Evolutionary conservation across 768 basidiomycete species (phyloP).

Genomic region (Agaricus sinodeliciosus): DNA sequence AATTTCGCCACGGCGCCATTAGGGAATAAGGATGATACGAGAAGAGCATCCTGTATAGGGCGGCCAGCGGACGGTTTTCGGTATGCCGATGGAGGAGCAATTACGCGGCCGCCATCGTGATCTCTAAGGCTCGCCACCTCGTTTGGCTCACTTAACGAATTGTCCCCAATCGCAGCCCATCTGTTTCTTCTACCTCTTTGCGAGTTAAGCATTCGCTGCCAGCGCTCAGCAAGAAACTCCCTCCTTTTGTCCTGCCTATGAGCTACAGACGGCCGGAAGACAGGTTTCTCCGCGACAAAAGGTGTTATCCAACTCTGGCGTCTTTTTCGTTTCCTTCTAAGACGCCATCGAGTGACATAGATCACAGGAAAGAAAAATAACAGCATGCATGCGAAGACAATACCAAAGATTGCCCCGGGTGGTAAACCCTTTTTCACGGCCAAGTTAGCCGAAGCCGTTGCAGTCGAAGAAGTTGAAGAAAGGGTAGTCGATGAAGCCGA

Average conservation of each 20-base stretch:
- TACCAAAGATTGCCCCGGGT: slow-evolving; percentile 45
- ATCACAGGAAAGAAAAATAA: slow-evolving; percentile 31
- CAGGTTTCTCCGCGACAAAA: slow-evolving; percentile 27
- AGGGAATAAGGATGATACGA: background rate
- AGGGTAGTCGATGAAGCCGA: background rate
- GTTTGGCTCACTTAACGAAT: background rate
- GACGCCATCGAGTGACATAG: slow-evolving; percentile 41
- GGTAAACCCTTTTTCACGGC: slow-evolving; percentile 19
- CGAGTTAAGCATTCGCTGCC: background rate
- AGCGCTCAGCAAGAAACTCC: slow-evolving; percentile 6
- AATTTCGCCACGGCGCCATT: slow-evolving; percentile 36
- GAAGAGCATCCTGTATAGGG: background rate
- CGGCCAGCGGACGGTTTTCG: background rate
- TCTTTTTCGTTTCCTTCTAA: slow-evolving; percentile 35
- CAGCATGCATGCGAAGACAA: slow-evolving; percentile 38
- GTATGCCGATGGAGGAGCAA: background rate
- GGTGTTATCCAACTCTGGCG: slow-evolving; percentile 16
- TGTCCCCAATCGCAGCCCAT: background rate
- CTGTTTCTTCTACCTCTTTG: background rate
- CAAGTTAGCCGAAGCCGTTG: background rate
- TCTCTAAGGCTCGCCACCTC: background rate
- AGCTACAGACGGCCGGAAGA: slow-evolving; percentile 13
- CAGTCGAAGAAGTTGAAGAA: background rate
- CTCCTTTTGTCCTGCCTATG: slow-evolving; percentile 6
- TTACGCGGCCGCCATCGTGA: background rate